Percentiles rank a stretch among this genome's conserved stretches.
These are phyloP conservation scores for Physcomitrellopsis africana DNA, from an alignment of 225 moss, liverwort and hornwort genomes.

Conservation along the genomic window DNA sequence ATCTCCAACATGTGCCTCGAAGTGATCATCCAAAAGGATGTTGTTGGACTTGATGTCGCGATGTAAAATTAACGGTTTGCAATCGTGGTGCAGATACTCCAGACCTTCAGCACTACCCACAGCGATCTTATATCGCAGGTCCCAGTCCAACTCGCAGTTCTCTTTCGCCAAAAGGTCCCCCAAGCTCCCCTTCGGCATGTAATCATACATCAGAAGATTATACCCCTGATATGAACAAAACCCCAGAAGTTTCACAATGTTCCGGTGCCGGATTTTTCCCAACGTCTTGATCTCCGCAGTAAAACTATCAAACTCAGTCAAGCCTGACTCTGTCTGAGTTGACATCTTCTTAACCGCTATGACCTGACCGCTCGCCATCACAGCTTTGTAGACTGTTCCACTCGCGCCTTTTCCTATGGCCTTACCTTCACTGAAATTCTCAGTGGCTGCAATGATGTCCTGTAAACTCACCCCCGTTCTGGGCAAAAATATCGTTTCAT, in stretches of 20 bases:
- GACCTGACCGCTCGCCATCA: slow-evolving; percentile 53
- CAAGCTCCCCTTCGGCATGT: slow-evolving; percentile 64
- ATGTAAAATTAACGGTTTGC: slow-evolving; percentile 59
- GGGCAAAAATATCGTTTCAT: slow-evolving; percentile 50
- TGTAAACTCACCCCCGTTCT: slow-evolving; percentile 46
- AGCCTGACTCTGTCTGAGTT: slow-evolving; percentile 50
- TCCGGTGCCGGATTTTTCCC: slow-evolving; percentile 64
- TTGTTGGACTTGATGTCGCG: slow-evolving; percentile 68
- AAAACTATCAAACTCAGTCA: slow-evolving; percentile 52
- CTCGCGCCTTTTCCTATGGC: slow-evolving; percentile 61
- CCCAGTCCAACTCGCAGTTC: slow-evolving; percentile 63
- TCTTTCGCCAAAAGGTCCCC: slow-evolving; percentile 46
- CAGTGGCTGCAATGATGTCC: slow-evolving; percentile 53
- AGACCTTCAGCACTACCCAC: slow-evolving; percentile 58
- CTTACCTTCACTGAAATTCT: slow-evolving; percentile 42
- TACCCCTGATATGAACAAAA: slow-evolving; percentile 57
- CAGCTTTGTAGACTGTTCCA: slow-evolving; percentile 65
- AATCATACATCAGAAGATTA: slow-evolving; percentile 58
- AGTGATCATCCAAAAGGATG: slow-evolving; percentile 58
- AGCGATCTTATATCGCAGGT: slow-evolving; percentile 56
- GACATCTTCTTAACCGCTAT: slow-evolving; percentile 69
- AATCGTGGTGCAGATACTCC: slow-evolving; percentile 60
- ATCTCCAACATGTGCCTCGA: slow-evolving; percentile 60
- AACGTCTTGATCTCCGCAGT: slow-evolving; percentile 61
- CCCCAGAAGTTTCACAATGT: slow-evolving; percentile 68